Evolutionary conservation across 2,329 filamentous ascomycete genomes (phyloP).

Genomic region (Leptographium wingfieldii): DNA sequence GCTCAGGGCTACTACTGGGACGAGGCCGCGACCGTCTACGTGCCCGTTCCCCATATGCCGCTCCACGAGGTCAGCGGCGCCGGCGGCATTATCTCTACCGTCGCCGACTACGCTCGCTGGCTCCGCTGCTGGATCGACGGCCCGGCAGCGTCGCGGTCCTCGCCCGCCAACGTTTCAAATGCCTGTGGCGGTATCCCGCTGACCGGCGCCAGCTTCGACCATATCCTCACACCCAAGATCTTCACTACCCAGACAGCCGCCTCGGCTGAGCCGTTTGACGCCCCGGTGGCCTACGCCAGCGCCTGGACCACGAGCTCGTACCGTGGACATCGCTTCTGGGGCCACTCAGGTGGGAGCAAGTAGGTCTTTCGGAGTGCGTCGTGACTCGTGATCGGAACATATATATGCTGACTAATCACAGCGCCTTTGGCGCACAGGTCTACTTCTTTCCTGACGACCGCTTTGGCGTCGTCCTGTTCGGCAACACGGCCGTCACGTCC

Average conservation of each 20-base stretch:
- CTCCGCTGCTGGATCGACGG: slow-evolving; percentile 31
- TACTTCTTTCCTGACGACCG: slow-evolving; percentile 30
- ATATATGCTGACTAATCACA: slow-evolving; percentile 2
- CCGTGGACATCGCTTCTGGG: slow-evolving; percentile 27
- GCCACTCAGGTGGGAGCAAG: slow-evolving; percentile 30
- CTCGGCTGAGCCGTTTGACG: slow-evolving; percentile 16
- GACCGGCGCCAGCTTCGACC: slow-evolving; percentile 18
- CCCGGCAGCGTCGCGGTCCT: not conserved
- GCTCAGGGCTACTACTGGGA: slow-evolving; percentile 31
- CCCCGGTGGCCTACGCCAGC: slow-evolving; percentile 25
- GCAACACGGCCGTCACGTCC: slow-evolving; percentile 29
- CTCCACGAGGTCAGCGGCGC: slow-evolving; percentile 25
- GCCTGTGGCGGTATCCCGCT: slow-evolving; percentile 19
- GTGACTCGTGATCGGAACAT: no score
- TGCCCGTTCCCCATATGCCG: slow-evolving; percentile 16
- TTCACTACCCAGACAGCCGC: slow-evolving; percentile 11
- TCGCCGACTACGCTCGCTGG: slow-evolving; percentile 40
- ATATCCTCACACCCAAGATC: slow-evolving; percentile 22
- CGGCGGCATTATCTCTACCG: slow-evolving; percentile 30
- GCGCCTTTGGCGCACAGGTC: slow-evolving; percentile 29
- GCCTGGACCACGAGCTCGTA: slow-evolving; percentile 28
- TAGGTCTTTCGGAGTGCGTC: not conserved
- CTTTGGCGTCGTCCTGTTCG: slow-evolving; percentile 29
- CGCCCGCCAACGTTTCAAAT: not conserved
- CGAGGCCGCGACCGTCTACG: slow-evolving; percentile 10